Evolutionary conservation across 208 protist genomes (phyloP).

Genomic region (Angomonas ambiguus): DNA sequence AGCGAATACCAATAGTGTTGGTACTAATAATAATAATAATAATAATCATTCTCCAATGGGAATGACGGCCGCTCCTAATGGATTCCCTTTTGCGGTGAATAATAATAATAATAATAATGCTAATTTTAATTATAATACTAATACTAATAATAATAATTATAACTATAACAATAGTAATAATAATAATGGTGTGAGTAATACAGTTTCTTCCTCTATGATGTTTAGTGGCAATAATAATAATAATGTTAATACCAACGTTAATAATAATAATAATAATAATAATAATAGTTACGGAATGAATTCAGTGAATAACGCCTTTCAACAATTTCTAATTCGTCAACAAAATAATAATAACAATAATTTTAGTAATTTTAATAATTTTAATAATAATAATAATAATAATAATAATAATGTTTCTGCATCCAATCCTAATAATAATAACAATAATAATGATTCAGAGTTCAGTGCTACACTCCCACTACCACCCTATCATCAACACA

Average conservation of each 20-base stretch:
- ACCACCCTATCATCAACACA: not conserved
- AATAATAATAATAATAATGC: not conserved
- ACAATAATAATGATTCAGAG: not conserved
- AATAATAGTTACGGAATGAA: slow-evolving; percentile 1
- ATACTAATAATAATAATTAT: not conserved
- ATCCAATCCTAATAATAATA: slow-evolving; percentile 1
- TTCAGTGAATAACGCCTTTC: not conserved
- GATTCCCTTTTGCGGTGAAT: not conserved
- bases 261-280: slow-evolving; percentile 1
- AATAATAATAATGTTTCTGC: not conserved
- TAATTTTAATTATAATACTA: not conserved
- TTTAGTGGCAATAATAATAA: not conserved
- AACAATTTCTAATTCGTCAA: not conserved
- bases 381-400: not conserved
- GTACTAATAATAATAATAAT: not conserved
- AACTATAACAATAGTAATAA: slow-evolving; percentile 1
- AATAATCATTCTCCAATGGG: not conserved
- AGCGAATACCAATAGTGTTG: too few species aligned
- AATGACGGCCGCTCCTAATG: too few species aligned
- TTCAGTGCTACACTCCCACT: not conserved
- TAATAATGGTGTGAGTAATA: too few species aligned
- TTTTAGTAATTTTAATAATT: slow-evolving; percentile 1
- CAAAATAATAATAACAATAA: slow-evolving; percentile 4
- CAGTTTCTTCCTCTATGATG: too few species aligned
- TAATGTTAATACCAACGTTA: not conserved